Evolutionary conservation across 78 protist genomes (phyloP), one percentile per base, ranked within the genome.

Genomic region (Parvularia atlantis): DNA sequence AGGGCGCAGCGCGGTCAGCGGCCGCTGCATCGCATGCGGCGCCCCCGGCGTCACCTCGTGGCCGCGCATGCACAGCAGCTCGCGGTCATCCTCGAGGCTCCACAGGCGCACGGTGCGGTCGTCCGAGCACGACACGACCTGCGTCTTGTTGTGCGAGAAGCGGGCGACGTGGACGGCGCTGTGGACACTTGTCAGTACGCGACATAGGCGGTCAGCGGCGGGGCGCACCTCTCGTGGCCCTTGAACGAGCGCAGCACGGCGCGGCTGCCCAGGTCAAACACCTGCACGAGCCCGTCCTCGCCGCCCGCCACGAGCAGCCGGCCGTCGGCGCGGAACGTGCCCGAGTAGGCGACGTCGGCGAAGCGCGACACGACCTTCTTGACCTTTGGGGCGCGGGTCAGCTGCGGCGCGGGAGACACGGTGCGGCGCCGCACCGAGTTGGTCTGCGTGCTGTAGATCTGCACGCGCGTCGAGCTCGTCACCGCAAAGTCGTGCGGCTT

Each of bases 401-500:
- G 22, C 22, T 22, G 31, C 57, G 22, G 22, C 57, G 22, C 20
- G 20, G 20, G 22, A 53, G 22, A 53, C 57, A 53, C 22, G 57
- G 22, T 53, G n/a, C n/a, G n/a, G n/a, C 57, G 22, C 22, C 31
- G 13, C 44, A n/a, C 70, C 20, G 30, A n/a, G 66, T 54, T 61
- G 20, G 54, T 53, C 11, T 28, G 58, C 10, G 65, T 0, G 26
- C 39, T 24, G 62, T 59, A 78, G 11, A 78, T 3, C 19, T 65
- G 69, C 30, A 78, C 81, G 16, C 80, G 39, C 2, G 57, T 66
- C 5, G 58, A 30, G 31, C 74, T 57, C 4, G 74, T 64, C 7
- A 73, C 71, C 31, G 75, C 73, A 24, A 75, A 63, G 1, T 64
- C 75, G 33, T 65, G 37, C 31, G 80, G 84, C 22, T 56, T 46